Conservation (phyloP, 2,329 filamentous ascomycete species). For the Dactylonectria estremocensis region DNA sequence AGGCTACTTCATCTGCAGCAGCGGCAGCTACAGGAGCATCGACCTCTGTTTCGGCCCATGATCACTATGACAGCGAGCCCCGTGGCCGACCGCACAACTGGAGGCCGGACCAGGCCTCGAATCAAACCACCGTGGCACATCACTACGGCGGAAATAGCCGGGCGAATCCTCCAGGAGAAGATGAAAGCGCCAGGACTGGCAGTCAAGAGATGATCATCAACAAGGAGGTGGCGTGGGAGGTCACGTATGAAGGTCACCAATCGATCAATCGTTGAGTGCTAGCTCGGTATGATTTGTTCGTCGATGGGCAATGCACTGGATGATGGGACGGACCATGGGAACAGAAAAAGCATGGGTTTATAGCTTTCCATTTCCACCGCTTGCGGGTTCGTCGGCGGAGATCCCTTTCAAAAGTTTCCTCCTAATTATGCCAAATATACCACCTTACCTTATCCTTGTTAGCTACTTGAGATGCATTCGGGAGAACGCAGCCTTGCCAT, state of each 20-base stretch:
- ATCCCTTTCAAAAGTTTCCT: slow-evolving; percentile 1
- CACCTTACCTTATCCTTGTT: slow-evolving; percentile 1
- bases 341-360: slow-evolving; percentile 11
- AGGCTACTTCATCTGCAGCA: slow-evolving; percentile 20
- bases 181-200: slow-evolving; percentile 30
- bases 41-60: slow-evolving; percentile 4
- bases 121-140: slow-evolving; percentile 6
- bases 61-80: slow-evolving; percentile 19
- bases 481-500: background rate
- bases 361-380: slow-evolving; percentile 22
- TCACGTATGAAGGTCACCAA: slow-evolving; percentile 33
- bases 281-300: background rate
- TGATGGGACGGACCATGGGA: background rate
- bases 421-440: background rate
- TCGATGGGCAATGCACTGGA: slow-evolving; percentile 2
- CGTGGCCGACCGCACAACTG: slow-evolving; percentile 34
- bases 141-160: slow-evolving; percentile 13
- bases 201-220: slow-evolving; percentile 44
- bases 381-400: too few relatives aligned
- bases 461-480: background rate
- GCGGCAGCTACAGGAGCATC: slow-evolving; percentile 13
- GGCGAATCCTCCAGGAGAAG: slow-evolving; percentile 32
- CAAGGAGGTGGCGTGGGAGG: slow-evolving; percentile 37
- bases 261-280: slow-evolving; percentile 8
- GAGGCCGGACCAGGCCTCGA: slow-evolving; percentile 34